Evolutionary conservation across 2,329 filamentous ascomycete genomes (phyloP), one percentile per base, ranked within the genome.

Genomic region (Neobulgaria alba): DNA sequence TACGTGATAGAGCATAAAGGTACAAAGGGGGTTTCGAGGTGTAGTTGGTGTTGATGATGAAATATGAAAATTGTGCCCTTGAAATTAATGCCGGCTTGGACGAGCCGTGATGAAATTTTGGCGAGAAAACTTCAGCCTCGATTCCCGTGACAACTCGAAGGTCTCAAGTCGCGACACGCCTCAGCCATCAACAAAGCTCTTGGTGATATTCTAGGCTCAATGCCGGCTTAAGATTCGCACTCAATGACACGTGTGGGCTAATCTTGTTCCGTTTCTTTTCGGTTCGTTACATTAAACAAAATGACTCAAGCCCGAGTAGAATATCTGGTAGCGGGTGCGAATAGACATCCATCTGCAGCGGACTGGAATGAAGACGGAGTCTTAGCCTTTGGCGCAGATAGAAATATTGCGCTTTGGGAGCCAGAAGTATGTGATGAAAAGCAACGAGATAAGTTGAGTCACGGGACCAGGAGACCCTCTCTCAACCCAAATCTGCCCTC

Each of bases 381-480:
- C 33, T 69, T 98, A 39, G 92, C 88, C 20, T 98, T 86, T 66
- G 92, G 92, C 21, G 82, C 89, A 7, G 86, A 93, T 63, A 79
- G 81, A 53, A 92, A 92, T 64, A 74, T 98, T 53, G 90, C 88
- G 32, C 60, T 96, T 30, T 98, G 92, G 92, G 71, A 79, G 58
- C 88, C 88, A 41, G 63, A 72, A 59, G 85, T 89, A 70, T 63
- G 79, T 66, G 44, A 33, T 12, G 7, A 7, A 26, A 26, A 7
- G 12, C 12, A 26, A 26, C n/a, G n/a, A n/a, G n/a, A n/a, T n/a
- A n/a, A n/a, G n/a, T n/a, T 26, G 26, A 14, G 10, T 35, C 8
- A 39, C 20, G n/a, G 14, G 9, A n/a, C n/a, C 34, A 17, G 33
- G 14, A 23, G 12, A 15, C 7, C 17, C 14, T 35, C 8, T 16